Evolutionary conservation across 306 rosid genomes (phyloP), one percentile per base, ranked within the genome.

Genomic region (Cicer cuneatum): DNA sequence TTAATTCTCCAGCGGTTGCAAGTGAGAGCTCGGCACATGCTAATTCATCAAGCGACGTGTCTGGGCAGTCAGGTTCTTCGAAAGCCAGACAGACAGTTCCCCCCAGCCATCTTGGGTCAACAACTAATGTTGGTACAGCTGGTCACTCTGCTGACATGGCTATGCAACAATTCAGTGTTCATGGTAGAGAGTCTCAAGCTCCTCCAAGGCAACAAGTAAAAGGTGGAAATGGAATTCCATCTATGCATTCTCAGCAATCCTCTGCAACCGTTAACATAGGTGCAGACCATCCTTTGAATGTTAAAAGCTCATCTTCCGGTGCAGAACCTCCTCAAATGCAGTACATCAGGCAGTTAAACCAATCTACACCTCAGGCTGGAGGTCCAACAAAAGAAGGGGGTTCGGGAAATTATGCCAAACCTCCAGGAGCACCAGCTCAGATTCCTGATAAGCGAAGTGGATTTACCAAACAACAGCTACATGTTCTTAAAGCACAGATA

Each of bases 401-500:
- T 19, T 69, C 84, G 1, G 82, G 89, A 77, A 92, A 78, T 79
- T 69, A 67, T 47, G 80, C 66, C 65, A 84, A 68, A 74, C 19
- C 86, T 38, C 93, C 73, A 79, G 90, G 90, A 81, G 85, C 87
- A 61, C 82, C 91, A 39, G 47, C 88, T 78, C 96, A 86, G 80
- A 69, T 61, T 52, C 83, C 85, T 75, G 98, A 92, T 60, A 87
- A 80, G 11, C 71, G 18, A 69, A n/a, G 12, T 65, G 90, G 88
- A 46, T 95, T 95, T 85, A 87, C 99, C 77, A 95, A 92, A 83
- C 96, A 89, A 78, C 99, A 92, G 84, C 74, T 90, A 69, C 99
- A 95, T 67, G 99, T 95, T 78, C 97, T 95, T 71, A 95, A 95
- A 83, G 99, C 99, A 43, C 99, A 92, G 82, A 95, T 95, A 73